A percentile compares a stretch with the other conserved stretches of the same genome.
These are phyloP conservation scores for Mesembryanthemum crystallinum DNA, from an alignment of 148 eudicot genomes.

Conservation along the genomic window DNA sequence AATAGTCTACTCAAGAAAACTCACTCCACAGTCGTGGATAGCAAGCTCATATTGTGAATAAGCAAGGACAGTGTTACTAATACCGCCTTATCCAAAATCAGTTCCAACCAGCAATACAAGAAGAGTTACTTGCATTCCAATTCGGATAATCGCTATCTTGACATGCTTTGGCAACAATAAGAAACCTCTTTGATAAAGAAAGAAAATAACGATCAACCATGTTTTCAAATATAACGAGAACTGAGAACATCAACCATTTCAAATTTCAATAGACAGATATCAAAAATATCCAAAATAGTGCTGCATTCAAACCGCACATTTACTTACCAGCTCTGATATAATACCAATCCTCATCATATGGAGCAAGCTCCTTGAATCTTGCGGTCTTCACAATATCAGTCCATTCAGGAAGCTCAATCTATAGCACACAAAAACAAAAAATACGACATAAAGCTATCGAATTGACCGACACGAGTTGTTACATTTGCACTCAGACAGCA, in stretches of 20 bases:
- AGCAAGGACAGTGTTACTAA: not conserved
- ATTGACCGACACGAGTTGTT: not conserved
- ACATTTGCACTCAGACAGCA: not conserved
- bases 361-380: conserved; percentile 58
- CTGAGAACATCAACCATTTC: not conserved
- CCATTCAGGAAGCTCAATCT: conserved; percentile 76
- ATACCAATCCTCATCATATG: conserved; percentile 66
- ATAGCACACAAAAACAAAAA: not conserved
- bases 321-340: conserved; percentile 59
- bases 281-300: too few species aligned
- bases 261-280: too few species aligned
- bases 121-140: not conserved
- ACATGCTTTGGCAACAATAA: not conserved
- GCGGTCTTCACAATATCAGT: conserved; percentile 69
- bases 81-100: not conserved
- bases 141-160: not conserved
- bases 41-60: not conserved
- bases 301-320: too few species aligned
- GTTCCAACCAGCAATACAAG: not conserved
- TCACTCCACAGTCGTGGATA: too few species aligned
- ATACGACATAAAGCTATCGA: not conserved
- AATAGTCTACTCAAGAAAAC: not conserved
- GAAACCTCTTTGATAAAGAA: not conserved
- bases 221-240: not conserved
- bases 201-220: too few species aligned